phyloP scores from a whole-genome alignment of 208 protist species.

The Trypanosoma lewisi region DNA sequence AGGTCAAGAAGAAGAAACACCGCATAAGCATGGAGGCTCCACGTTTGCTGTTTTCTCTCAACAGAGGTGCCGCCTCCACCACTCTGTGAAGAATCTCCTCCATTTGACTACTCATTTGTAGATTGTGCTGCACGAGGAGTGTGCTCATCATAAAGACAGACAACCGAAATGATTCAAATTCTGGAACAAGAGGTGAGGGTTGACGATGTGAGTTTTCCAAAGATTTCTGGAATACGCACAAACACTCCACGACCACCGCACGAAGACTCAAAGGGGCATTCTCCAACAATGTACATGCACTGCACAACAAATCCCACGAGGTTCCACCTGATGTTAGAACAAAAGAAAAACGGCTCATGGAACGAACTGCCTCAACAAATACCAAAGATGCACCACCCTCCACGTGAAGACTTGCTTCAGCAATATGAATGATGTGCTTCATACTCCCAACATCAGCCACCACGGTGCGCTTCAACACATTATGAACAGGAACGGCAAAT shows the following conservation, averaged over 20 bases:
- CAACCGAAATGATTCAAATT: conserved; percentile 12
- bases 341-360: conserved; percentile 28
- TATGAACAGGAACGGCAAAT: conserved; percentile 17
- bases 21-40: not conserved
- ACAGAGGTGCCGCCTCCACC: not conserved
- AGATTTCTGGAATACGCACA: conserved; percentile 1
- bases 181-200: not conserved
- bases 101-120: not conserved
- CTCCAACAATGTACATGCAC: conserved; percentile 43
- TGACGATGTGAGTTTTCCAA: conserved; percentile 2
- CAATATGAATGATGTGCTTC: conserved; percentile 19
- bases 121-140: conserved; percentile 3
- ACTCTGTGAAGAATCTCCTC: conserved; percentile 10
- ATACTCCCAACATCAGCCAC: conserved; percentile 9
- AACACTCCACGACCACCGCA: conserved; percentile 7
- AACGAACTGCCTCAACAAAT: conserved; percentile 40
- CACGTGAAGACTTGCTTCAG: conserved; percentile 18
- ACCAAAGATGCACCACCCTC: conserved; percentile 27
- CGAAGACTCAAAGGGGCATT: conserved; percentile 22
- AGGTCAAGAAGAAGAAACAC: conserved; percentile 9
- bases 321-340: conserved; percentile 5
- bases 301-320: conserved; percentile 30
- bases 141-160: conserved; percentile 5
- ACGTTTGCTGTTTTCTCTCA: not conserved
- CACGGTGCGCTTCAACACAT: conserved; percentile 15